A percentile compares a stretch with the other conserved stretches of the same genome.
Conservation (phyloP, 2,329 filamentous ascomycete genomes). For the Epichloe brachyelytri region DNA sequence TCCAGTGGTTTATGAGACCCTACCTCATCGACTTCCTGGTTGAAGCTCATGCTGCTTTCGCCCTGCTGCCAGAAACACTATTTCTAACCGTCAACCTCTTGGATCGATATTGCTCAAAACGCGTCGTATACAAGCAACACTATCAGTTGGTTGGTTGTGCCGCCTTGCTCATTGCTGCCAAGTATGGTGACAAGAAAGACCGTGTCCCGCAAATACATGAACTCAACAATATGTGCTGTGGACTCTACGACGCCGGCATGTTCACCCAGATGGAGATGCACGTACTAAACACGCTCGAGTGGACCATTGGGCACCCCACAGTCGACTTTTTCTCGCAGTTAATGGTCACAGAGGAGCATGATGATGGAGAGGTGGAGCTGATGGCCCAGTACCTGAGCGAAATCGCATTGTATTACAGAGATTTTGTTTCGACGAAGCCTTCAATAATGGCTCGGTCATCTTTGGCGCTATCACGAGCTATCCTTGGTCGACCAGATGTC, state of each 20-base stretch:
- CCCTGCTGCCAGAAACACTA: constrained; percentile 83
- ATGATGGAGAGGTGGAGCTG: constrained; percentile 80
- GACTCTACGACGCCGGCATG: constrained; percentile 97
- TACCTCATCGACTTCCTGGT: constrained; percentile 97
- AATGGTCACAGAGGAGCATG: constrained; percentile 64
- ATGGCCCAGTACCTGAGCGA: constrained; percentile 92
- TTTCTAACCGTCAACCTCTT: constrained; percentile 95
- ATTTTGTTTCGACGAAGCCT: constrained; percentile 86
- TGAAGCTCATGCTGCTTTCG: constrained; percentile 91
- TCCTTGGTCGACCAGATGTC: constrained; percentile 67
- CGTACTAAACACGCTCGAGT: constrained; percentile 91
- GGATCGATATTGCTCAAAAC: constrained; percentile 93
- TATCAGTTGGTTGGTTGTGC: constrained; percentile 97
- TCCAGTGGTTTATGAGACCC: constrained; percentile 98
- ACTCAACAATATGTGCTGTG: constrained; percentile 98
- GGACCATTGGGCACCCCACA: constrained; percentile 91
- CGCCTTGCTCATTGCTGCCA: constrained; percentile 88
- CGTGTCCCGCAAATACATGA: constrained; percentile 95
- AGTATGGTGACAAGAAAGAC: constrained; percentile 98
- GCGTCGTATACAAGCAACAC: constrained; percentile 97
- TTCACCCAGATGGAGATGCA: constrained; percentile 99
- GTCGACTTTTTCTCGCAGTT: constrained; percentile 89
- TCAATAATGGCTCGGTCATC: constrained; percentile 84
- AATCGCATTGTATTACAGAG: constrained; percentile 89
- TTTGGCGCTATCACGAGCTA: constrained; percentile 72